Percentiles rank a stretch among this genome's conserved stretches.
Conservation (phyloP, 176 grass and related monocot species). For the Aegilops longissima region DNA sequence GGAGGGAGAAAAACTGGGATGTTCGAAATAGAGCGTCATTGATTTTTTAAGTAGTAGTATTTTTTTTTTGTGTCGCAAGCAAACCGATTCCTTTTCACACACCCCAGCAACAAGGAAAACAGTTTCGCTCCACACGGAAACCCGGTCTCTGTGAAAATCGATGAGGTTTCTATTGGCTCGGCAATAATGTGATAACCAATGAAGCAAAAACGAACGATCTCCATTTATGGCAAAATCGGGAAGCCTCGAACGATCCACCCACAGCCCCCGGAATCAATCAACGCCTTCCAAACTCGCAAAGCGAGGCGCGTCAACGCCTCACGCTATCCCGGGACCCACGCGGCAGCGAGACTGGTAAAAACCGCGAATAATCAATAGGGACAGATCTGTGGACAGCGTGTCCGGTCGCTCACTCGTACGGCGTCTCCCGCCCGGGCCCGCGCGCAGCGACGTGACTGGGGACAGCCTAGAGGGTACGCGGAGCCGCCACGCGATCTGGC, state of each 20-base stretch:
- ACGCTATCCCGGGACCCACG: slow-evolving; percentile 17
- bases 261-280: neutral
- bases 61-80: neutral
- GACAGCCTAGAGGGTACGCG: neutral
- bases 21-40: neutral
- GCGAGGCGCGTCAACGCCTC: neutral
- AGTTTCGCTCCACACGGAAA: neutral
- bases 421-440: neutral
- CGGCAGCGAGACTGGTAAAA: neutral
- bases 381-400: neutral
- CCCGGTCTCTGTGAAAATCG: neutral
- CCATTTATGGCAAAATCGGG: neutral
- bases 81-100: neutral
- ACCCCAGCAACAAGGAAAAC: neutral
- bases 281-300: neutral
- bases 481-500: slow-evolving; percentile 21
- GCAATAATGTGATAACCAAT: neutral
- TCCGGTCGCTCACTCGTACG: neutral
- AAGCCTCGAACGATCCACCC: neutral
- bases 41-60: neutral
- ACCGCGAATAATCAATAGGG: neutral
- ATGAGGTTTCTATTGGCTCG: neutral
- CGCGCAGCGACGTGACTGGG: neutral
- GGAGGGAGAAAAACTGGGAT: neutral
- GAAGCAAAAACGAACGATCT: neutral